Evolutionary conservation across 2,329 filamentous ascomycete species (phyloP).

Genomic region (Paraconiothyrium sp.): DNA sequence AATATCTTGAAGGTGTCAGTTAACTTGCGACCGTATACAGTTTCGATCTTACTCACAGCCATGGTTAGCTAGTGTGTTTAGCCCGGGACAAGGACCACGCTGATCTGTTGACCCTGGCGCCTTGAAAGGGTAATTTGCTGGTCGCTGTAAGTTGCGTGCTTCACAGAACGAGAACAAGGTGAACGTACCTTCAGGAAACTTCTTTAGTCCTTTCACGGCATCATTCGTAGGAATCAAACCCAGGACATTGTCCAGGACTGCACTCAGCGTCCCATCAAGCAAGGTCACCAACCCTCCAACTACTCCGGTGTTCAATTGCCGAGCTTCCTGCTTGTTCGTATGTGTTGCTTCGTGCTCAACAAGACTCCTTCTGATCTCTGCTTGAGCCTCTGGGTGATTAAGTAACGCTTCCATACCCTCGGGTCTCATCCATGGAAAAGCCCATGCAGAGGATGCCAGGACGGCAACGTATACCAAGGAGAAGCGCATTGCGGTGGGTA

Average conservation of each 20-base stretch:
- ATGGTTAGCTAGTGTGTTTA: constrained; percentile 53
- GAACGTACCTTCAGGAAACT: constrained; percentile 27
- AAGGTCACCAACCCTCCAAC: constrained; percentile 21
- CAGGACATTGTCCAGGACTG: constrained; percentile 23
- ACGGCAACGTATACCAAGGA: constrained; percentile 17
- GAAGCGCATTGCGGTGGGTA: constrained; percentile 18
- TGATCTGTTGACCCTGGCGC: constrained; percentile 52
- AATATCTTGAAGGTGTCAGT: constrained; percentile 46
- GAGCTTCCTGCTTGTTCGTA: constrained; percentile 5
- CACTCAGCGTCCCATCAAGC: constrained; percentile 21
- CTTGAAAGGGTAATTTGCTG: constrained; percentile 42
- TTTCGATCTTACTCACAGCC: constrained; percentile 8
- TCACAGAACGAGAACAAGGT: neutral
- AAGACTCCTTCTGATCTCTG: constrained; percentile 21
- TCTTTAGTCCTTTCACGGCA: constrained; percentile 27
- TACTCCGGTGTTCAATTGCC: constrained; percentile 20
- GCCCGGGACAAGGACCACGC: constrained; percentile 52
- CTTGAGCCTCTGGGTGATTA: constrained; percentile 27
- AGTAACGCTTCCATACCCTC: constrained; percentile 28
- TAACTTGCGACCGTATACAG: constrained; percentile 21
- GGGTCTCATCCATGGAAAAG: constrained; percentile 29
- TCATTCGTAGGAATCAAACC: constrained; percentile 28
- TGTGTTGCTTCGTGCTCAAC: constrained; percentile 15
- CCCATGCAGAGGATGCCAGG: constrained; percentile 18
- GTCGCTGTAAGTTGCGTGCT: constrained; percentile 6